Base-by-base conservation (phyloP, 768 basidiomycete genomes). In the Mycena chlorophos region DNA sequence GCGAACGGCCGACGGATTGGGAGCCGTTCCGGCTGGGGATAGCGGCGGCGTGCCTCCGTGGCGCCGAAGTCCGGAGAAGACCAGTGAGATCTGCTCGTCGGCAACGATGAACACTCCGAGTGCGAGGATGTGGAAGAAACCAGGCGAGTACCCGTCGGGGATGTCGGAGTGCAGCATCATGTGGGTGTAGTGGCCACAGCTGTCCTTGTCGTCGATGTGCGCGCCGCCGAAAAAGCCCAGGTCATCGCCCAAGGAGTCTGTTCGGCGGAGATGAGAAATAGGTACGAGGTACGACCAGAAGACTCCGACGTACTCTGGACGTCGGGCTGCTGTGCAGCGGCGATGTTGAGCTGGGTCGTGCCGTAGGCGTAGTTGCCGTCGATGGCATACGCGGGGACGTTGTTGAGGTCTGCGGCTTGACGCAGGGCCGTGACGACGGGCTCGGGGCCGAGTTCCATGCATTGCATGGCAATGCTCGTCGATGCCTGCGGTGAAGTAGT, bases 21-120 rank as follows among this genome's bases (percentile, higher is more conserved):
- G 22, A 4, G 38, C 2, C 1, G 1, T 16, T 0, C 46, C 38
- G 1, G 1, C 4, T 0, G 51, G 45, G 19, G 26, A 19, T 2
- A 52, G 3, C 0, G 56, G 46, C 10, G 56, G 51, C n/a, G 56
- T 57, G 3, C 56, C 56, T 17, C 50, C 56, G 25, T 57, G 56
- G 1, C 25, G 23, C 0, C 56, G 17, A 8, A 19, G 56, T 1
- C 56, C 56, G 25, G 20, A 47, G 37, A 57, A 57, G 28, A 37
- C 47, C 10, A 57, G 29, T 2, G 37, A 47, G 2, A 13, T 16
- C 31, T 45, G 50, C 1, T 13, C n/a, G 1, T 30, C 20, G 3
- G 51, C 26, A 1, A 31, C 8, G 19, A 57, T 17, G 25, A 50
- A 52, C 2, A 57, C 56, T 0, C 56, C 56, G 3, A 52, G 43